These are phyloP conservation scores for Nannochloris sp. DNA, from an alignment of 139 green algal species.

Conservation along the genomic window DNA sequence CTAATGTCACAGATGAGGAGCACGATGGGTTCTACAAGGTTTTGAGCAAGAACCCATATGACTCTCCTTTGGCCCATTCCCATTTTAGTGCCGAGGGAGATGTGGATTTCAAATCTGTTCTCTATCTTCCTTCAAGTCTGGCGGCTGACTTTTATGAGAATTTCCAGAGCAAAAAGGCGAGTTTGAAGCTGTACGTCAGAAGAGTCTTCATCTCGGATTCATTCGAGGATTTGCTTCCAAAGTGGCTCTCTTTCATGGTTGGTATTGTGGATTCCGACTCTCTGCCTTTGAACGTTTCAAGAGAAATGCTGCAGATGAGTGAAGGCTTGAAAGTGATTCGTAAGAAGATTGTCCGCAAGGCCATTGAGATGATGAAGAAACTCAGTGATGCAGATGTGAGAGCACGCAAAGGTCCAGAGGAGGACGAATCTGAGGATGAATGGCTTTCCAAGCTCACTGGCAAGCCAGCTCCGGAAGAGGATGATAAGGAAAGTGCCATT, in stretches of 20 bases:
- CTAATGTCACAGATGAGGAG: slow-evolving; percentile 83
- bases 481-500: slow-evolving; percentile 29
- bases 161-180: slow-evolving; percentile 74
- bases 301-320: slow-evolving; percentile 92
- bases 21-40: slow-evolving; percentile 97
- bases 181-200: slow-evolving; percentile 89
- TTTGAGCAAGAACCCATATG: slow-evolving; percentile 63
- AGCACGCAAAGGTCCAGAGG: slow-evolving; percentile 7
- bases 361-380: slow-evolving; percentile 88
- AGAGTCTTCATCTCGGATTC: slow-evolving; percentile 92
- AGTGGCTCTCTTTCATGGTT: slow-evolving; percentile 74
- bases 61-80: slow-evolving; percentile 64
- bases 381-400: slow-evolving; percentile 66
- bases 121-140: slow-evolving; percentile 77
- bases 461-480: slow-evolving; percentile 11
- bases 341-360: slow-evolving; percentile 94
- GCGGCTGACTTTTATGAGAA: slow-evolving; percentile 58
- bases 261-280: slow-evolving; percentile 96
- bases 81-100: slow-evolving; percentile 98
- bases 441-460: slow-evolving; percentile 12
- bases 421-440: slow-evolving; percentile 15
- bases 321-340: slow-evolving; percentile 93
- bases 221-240: slow-evolving; percentile 87
- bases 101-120: slow-evolving; percentile 93
- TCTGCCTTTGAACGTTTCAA: slow-evolving; percentile 84